These are phyloP conservation scores for Sclerotinia borealis DNA, from an alignment of 2,329 filamentous ascomycete genomes.

Conservation along the genomic window DNA sequence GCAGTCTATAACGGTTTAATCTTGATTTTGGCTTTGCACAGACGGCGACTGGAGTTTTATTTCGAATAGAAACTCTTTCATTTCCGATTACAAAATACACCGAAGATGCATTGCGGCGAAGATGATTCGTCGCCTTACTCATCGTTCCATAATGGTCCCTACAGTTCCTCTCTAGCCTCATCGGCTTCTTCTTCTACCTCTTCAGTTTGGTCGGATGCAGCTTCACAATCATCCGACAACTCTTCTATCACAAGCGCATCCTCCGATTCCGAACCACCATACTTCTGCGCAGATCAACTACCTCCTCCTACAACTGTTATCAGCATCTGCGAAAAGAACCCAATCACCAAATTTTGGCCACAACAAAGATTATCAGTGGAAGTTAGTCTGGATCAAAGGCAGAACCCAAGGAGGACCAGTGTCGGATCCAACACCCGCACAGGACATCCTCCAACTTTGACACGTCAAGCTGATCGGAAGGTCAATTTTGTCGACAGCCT, in stretches of 20 bases:
- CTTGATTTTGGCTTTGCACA: slow-evolving; percentile 41
- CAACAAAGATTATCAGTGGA: slow-evolving; percentile 35
- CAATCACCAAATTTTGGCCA: slow-evolving; percentile 30
- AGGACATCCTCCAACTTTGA: slow-evolving; percentile 65
- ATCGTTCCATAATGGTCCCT: slow-evolving; percentile 50
- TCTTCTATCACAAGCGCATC: slow-evolving; percentile 58
- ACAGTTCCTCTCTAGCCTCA: slow-evolving; percentile 65
- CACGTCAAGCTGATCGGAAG: slow-evolving; percentile 87
- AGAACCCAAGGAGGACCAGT: slow-evolving; percentile 55
- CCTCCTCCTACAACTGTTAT: slow-evolving; percentile 31
- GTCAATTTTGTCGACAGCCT: slow-evolving; percentile 93
- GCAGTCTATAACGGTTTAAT: slow-evolving; percentile 39
- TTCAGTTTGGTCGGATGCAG: slow-evolving; percentile 71
- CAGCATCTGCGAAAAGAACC: slow-evolving; percentile 30
- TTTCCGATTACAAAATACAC: slow-evolving; percentile 12
- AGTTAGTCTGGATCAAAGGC: slow-evolving; percentile 56
- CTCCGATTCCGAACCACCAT: slow-evolving; percentile 42
- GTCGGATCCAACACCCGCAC: slow-evolving; percentile 49
- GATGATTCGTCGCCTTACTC: slow-evolving; percentile 48
- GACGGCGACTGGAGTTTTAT: slow-evolving; percentile 50
- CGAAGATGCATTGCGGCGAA: slow-evolving; percentile 55
- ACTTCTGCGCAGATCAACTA: slow-evolving; percentile 33
- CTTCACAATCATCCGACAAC: slow-evolving; percentile 64
- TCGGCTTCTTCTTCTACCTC: slow-evolving; percentile 70
- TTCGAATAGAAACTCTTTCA: slow-evolving; percentile 16